These are phyloP conservation scores for Sphagnum tenellum DNA, from an alignment of 225 moss, liverwort and hornwort species.

Conservation along the genomic window DNA sequence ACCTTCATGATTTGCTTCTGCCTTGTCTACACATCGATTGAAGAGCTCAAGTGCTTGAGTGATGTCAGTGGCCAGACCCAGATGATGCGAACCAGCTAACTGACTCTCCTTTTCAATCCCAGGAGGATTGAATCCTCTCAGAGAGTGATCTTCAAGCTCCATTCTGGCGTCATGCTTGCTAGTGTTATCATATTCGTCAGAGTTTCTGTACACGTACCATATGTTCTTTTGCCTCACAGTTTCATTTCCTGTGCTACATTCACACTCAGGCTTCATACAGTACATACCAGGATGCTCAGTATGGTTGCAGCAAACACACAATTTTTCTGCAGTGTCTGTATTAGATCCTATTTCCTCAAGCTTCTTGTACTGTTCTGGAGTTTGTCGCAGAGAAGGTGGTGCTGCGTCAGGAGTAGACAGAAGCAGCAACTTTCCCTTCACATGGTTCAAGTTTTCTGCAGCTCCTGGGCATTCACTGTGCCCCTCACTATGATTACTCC, in stretches of 20 bases:
- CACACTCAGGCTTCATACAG: constrained; percentile 9
- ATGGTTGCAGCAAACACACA: constrained; percentile 7
- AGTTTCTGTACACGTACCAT: constrained; percentile 30
- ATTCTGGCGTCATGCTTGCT: too few species aligned
- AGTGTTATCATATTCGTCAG: constrained; percentile 20
- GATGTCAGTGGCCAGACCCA: too few species aligned
- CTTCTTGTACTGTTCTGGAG: not conserved
- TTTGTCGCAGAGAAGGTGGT: not conserved
- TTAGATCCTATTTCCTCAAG: not conserved
- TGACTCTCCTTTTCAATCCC: too few species aligned
- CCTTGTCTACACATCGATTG: too few species aligned
- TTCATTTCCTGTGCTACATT: constrained; percentile 9
- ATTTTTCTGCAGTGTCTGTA: not conserved
- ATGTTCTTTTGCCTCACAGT: constrained; percentile 15
- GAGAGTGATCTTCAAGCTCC: too few species aligned
- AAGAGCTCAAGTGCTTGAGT: too few species aligned
- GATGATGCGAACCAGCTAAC: too few species aligned
- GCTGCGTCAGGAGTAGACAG: not conserved
- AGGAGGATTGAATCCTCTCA: too few species aligned
- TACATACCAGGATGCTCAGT: constrained; percentile 5
- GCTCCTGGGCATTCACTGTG: too few species aligned
- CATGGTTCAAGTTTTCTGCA: too few species aligned
- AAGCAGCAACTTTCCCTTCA: not conserved
- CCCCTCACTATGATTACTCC: too few species aligned
- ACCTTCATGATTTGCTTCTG: too few species aligned